A percentile compares a stretch with the other conserved stretches of the same genome.
Conservation (phyloP, 768 basidiomycete species). For the Termitomyces sp. region DNA sequence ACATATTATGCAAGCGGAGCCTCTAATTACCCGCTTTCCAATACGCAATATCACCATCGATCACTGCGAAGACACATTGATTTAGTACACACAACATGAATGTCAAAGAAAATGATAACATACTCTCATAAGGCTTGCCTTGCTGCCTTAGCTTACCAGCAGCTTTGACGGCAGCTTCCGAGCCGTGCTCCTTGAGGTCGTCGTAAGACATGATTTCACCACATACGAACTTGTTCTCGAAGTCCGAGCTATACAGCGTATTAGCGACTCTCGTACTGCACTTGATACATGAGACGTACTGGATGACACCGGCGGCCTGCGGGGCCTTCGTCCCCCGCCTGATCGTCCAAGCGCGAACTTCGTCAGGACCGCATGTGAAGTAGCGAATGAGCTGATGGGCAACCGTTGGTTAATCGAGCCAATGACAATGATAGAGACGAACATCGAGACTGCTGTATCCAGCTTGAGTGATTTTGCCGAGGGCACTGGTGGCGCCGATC, state of each 20-base stretch:
- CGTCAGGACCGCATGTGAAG: conserved; percentile 96
- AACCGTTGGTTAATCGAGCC: conserved; percentile 2
- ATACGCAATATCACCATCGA: conserved; percentile 88
- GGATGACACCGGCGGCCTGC: conserved; percentile 97
- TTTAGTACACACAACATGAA: conserved; percentile 2
- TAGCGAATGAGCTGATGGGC: conserved; percentile 78
- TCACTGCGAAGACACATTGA: conserved; percentile 43
- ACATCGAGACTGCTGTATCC: conserved; percentile 89
- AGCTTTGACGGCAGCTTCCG: conserved; percentile 89
- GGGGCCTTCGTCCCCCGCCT: conserved; percentile 92
- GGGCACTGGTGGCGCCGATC: conserved; percentile 67
- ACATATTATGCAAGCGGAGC: not conserved
- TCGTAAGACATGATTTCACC: conserved; percentile 95
- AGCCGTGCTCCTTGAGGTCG: conserved; percentile 88
- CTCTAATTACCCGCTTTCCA: conserved; percentile 74
- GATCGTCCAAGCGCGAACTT: conserved; percentile 98
- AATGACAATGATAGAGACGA: conserved; percentile 21
- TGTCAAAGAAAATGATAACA: conserved; percentile 25
- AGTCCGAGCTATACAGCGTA: conserved; percentile 66
- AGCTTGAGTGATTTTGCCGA: conserved; percentile 93
- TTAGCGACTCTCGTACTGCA: not conserved
- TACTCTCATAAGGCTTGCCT: conserved; percentile 95
- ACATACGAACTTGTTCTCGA: conserved; percentile 97
- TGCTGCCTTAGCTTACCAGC: conserved; percentile 94
- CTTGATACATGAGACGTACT: conserved; percentile 48